These are phyloP conservation scores for Austropuccinia psidii DNA, from an alignment of 1,284 basidiomycete genomes.

Conservation along the genomic window DNA sequence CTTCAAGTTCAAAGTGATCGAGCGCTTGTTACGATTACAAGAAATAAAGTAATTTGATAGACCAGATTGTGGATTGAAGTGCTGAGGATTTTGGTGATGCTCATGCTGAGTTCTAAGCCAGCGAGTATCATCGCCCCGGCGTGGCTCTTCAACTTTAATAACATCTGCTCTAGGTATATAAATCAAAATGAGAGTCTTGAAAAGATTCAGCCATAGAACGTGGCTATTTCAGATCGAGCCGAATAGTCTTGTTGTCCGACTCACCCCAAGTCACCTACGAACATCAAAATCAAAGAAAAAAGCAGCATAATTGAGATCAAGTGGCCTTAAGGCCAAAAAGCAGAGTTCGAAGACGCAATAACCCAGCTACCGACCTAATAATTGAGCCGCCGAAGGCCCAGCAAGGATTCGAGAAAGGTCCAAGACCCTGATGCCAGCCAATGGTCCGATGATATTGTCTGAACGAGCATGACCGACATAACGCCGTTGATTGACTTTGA, in stretches of 20 bases:
- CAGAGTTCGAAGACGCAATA: conserved; percentile 40
- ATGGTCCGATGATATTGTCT: conserved; percentile 58
- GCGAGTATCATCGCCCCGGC: conserved; percentile 80
- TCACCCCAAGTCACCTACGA: conserved; percentile 30
- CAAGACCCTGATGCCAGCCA: conserved; percentile 68
- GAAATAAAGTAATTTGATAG: conserved; percentile 84
- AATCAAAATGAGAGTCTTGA: background rate
- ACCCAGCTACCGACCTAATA: conserved; percentile 54
- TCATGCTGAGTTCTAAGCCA: conserved; percentile 49
- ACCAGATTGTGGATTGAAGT: conserved; percentile 55
- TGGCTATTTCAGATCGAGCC: background rate
- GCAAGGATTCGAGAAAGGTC: conserved; percentile 83
- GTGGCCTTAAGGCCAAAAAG: too few relatives aligned
- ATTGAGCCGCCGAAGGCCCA: conserved; percentile 70
- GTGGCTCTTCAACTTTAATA: conserved; percentile 59
- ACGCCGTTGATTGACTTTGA: too few relatives aligned
- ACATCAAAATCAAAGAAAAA: background rate
- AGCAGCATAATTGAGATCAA: conserved; percentile 37
- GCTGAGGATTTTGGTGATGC: conserved; percentile 53
- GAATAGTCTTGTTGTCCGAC: background rate
- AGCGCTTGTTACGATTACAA: conserved; percentile 71
- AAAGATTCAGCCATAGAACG: background rate
- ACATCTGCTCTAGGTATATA: conserved; percentile 64
- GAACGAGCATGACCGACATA: too few relatives aligned
- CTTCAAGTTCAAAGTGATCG: conserved; percentile 79